phyloP scores from a whole-genome alignment of 2,329 filamentous ascomycete species.

The Nothomitra cinnamomea region DNA sequence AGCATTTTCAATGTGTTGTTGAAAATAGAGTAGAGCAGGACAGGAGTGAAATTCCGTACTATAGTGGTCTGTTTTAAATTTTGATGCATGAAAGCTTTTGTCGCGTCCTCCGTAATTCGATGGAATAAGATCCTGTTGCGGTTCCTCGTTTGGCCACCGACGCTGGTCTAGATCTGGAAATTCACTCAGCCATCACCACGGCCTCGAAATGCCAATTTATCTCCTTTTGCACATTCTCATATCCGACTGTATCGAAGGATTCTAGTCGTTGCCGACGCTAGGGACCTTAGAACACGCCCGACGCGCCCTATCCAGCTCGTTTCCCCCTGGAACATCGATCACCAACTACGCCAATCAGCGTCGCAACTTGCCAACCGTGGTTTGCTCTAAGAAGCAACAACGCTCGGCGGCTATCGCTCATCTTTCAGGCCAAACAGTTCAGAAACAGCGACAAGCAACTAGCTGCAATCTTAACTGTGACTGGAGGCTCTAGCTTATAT shows the following conservation, averaged over 20 bases:
- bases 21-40: no score
- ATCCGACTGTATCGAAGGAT: background rate
- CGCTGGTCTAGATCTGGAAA: slow-evolving; percentile 1
- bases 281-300: background rate
- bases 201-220: background rate
- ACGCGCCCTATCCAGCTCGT: background rate
- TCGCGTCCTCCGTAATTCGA: background rate
- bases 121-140: background rate
- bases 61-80: no score
- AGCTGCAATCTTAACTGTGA: background rate
- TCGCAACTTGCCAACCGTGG: background rate
- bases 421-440: background rate
- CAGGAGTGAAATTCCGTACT: no score
- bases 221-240: background rate
- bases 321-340: background rate
- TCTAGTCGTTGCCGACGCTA: background rate
- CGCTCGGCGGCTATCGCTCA: background rate
- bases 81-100: no score
- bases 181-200: slow-evolving; percentile 1
- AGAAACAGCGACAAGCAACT: background rate
- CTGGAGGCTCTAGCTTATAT: background rate
- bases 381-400: background rate
- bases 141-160: background rate
- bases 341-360: background rate
- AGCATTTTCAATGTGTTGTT: no score